phyloP scores from a whole-genome alignment of 176 grass and related monocot genomes.

The Musa schizocarpa region DNA sequence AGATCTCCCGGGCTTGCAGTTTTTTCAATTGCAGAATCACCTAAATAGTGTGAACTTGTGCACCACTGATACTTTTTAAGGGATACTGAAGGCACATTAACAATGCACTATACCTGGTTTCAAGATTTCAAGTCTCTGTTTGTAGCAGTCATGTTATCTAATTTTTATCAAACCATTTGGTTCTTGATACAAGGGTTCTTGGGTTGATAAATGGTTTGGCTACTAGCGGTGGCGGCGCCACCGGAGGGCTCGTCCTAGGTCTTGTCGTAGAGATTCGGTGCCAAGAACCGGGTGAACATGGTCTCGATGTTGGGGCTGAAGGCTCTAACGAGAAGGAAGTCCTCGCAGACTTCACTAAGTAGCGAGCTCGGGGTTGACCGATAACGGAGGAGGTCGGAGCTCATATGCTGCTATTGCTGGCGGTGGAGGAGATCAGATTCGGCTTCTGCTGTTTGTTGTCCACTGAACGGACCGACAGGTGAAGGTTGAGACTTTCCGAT shows the following conservation, averaged over 20 bases:
- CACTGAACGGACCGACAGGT: not conserved
- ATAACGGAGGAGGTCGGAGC: slow-evolving; percentile 12
- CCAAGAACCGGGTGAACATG: not conserved
- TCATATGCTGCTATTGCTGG: slow-evolving; percentile 2
- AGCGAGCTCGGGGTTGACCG: slow-evolving; percentile 15
- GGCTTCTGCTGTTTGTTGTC: not conserved
- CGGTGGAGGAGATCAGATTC: not conserved
- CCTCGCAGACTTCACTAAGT: slow-evolving; percentile 7
- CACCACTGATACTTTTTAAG: too few relatives aligned
- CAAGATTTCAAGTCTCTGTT: too few relatives aligned
- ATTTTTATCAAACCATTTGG: too few relatives aligned
- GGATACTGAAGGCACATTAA: too few relatives aligned
- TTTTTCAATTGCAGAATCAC: too few relatives aligned
- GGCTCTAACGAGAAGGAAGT: not conserved
- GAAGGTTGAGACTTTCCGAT: slow-evolving; percentile 14
- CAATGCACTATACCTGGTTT: too few relatives aligned
- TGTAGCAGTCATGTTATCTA: too few relatives aligned
- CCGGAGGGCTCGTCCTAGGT: not conserved
- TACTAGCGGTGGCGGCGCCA: not conserved
- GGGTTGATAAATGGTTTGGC: not conserved
- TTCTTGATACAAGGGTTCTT: too few relatives aligned
- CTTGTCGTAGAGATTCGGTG: not conserved
- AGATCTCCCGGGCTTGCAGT: too few relatives aligned
- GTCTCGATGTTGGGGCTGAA: not conserved
- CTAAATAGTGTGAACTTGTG: too few relatives aligned